phyloP scores from a whole-genome alignment of 139 green algal species.

The Chlamydomonas sp. region DNA sequence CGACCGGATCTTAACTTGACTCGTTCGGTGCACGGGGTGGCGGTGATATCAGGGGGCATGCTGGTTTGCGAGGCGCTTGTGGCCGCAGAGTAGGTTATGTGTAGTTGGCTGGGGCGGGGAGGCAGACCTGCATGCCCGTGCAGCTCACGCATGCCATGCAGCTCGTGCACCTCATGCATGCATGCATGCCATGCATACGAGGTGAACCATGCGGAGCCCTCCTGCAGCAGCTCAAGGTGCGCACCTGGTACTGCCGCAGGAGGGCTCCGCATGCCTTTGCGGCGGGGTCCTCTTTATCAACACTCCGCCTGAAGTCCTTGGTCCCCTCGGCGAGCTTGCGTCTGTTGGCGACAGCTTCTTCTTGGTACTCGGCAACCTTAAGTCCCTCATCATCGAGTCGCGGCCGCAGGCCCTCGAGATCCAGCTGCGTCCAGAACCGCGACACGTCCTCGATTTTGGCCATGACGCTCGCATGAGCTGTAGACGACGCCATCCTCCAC shows the following conservation, averaged over 20 bases:
- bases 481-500: too few species aligned
- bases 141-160: too few species aligned
- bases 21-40: too few species aligned
- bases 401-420: constrained; percentile 64
- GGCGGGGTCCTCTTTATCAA: neutral
- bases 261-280: constrained; percentile 1
- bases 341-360: constrained; percentile 54
- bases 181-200: neutral
- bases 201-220: neutral
- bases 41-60: too few species aligned
- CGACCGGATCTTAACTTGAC: too few species aligned
- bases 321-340: constrained; percentile 40
- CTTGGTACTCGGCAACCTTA: constrained; percentile 73
- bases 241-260: neutral
- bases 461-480: neutral
- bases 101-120: too few species aligned
- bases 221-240: neutral
- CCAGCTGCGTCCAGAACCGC: constrained; percentile 63
- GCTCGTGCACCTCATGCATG: constrained; percentile 41
- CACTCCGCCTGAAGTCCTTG: constrained; percentile 39
- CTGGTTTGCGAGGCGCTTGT: too few species aligned
- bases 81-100: too few species aligned
- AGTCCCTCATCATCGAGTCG: constrained; percentile 78
- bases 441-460: constrained; percentile 18
- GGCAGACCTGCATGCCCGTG: too few species aligned